Evolutionary conservation across 768 basidiomycete genomes (phyloP).

Genomic region (Phylloporus sp.): DNA sequence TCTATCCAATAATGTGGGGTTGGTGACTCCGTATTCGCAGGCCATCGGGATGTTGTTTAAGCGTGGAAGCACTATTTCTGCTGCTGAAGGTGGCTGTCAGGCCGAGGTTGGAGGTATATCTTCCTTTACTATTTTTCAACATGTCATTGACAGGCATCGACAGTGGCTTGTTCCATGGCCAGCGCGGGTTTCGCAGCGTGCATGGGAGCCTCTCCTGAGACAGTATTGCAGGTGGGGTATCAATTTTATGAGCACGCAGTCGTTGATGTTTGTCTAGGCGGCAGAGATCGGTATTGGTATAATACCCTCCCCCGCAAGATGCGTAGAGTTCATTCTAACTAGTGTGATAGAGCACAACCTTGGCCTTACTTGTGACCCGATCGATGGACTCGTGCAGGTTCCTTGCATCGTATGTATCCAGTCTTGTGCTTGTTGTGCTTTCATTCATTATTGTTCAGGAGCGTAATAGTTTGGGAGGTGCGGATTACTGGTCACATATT

Average conservation of each 20-base stretch:
- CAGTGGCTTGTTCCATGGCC: slow-evolving; percentile 95
- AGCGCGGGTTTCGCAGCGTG: slow-evolving; percentile 91
- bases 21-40: slow-evolving; percentile 34
- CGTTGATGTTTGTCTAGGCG: slow-evolving; percentile 39
- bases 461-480: slow-evolving; percentile 83
- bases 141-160: slow-evolving; percentile 1
- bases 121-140: background rate
- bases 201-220: slow-evolving; percentile 87
- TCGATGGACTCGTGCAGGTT: slow-evolving; percentile 89
- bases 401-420: slow-evolving; percentile 75
- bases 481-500: slow-evolving; percentile 8
- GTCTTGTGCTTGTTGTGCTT: background rate
- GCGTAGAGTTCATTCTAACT: slow-evolving; percentile 2
- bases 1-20: background rate
- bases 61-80: slow-evolving; percentile 93
- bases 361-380: slow-evolving; percentile 91
- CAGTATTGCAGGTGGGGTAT: slow-evolving; percentile 61
- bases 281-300: slow-evolving; percentile 89
- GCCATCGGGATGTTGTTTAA: slow-evolving; percentile 96
- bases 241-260: background rate
- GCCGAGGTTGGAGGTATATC: slow-evolving; percentile 85
- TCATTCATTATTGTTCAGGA: slow-evolving; percentile 42
- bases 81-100: slow-evolving; percentile 93
- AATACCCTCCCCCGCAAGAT: slow-evolving; percentile 10
- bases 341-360: slow-evolving; percentile 66